Percentiles rank a stretch among this genome's conserved stretches.
Evolutionary conservation across 2,329 filamentous ascomycete genomes (phyloP).

Genomic region (Fulvia fulva): DNA sequence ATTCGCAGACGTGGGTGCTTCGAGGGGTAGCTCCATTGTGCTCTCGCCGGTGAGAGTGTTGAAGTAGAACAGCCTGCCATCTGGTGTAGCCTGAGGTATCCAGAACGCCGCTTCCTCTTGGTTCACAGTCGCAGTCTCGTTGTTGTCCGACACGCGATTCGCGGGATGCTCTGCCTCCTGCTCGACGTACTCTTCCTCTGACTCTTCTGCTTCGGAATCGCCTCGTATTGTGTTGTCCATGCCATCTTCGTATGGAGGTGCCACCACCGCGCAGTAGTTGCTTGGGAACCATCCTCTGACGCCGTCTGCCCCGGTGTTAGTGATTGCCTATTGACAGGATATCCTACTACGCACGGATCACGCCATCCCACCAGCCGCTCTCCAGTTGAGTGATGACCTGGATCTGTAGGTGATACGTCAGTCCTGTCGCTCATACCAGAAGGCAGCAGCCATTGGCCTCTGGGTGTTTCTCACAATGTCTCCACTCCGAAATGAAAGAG

Average conservation of each 20-base stretch:
- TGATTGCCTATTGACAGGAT: not conserved
- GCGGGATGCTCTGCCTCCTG: slow-evolving; percentile 48
- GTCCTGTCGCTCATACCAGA: slow-evolving; percentile 59
- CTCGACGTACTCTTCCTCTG: slow-evolving; percentile 62
- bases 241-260: slow-evolving; percentile 67
- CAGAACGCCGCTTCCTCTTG: slow-evolving; percentile 92
- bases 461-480: slow-evolving; percentile 56
- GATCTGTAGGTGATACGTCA: slow-evolving; percentile 93
- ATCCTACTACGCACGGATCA: slow-evolving; percentile 59
- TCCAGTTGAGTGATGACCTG: slow-evolving; percentile 97
- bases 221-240: slow-evolving; percentile 56
- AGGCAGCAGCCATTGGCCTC: not conserved
- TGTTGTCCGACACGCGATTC: slow-evolving; percentile 28
- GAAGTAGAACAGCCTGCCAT: slow-evolving; percentile 93
- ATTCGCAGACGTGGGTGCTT: slow-evolving; percentile 74
- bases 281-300: slow-evolving; percentile 98
- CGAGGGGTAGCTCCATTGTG: slow-evolving; percentile 88
- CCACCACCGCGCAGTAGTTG: slow-evolving; percentile 92
- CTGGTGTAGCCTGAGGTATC: slow-evolving; percentile 94
- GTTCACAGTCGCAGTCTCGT: slow-evolving; percentile 61
- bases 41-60: slow-evolving; percentile 96
- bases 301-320: slow-evolving; percentile 50
- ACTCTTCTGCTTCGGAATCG: slow-evolving; percentile 48
- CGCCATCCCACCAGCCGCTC: slow-evolving; percentile 98
- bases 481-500: slow-evolving; percentile 90